Evolutionary conservation across 805 yeast genomes (phyloP).

Genomic region (Candida ponderosae): DNA sequence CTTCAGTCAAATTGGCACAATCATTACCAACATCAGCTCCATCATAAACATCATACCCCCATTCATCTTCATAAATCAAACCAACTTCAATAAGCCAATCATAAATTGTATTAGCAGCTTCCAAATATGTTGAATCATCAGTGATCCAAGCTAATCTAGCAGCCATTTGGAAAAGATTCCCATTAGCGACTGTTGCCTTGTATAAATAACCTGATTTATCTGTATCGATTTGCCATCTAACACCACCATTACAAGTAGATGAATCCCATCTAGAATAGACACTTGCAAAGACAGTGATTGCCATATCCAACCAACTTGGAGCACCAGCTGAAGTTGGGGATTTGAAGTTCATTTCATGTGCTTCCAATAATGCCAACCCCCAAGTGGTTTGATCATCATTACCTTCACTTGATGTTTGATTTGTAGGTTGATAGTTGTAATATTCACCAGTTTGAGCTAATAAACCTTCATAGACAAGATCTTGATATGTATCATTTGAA

Average conservation of each 20-base stretch:
- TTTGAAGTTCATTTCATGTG: slow-evolving; percentile 51
- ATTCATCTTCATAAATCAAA: slow-evolving; percentile 29
- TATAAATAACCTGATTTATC: slow-evolving; percentile 56
- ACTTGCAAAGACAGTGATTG: slow-evolving; percentile 51
- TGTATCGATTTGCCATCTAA: slow-evolving; percentile 63
- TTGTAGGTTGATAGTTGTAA: slow-evolving; percentile 49
- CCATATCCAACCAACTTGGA: slow-evolving; percentile 47
- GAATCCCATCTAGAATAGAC: slow-evolving; percentile 55
- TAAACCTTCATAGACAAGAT: slow-evolving; percentile 46
- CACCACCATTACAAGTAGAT: slow-evolving; percentile 49
- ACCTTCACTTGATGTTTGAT: slow-evolving; percentile 53
- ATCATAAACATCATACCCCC: slow-evolving; percentile 48
- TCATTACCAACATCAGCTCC: slow-evolving; percentile 54
- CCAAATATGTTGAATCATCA: slow-evolving; percentile 40
- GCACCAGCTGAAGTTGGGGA: slow-evolving; percentile 32
- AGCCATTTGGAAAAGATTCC: slow-evolving; percentile 53
- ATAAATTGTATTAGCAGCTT: slow-evolving; percentile 46
- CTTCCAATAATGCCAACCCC: slow-evolving; percentile 57
- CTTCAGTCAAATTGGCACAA: slow-evolving; percentile 50
- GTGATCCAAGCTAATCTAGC: slow-evolving; percentile 57
- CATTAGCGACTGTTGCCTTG: slow-evolving; percentile 60
- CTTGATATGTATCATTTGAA: slow-evolving; percentile 56
- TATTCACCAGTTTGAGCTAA: slow-evolving; percentile 33
- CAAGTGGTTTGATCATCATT: slow-evolving; percentile 69
- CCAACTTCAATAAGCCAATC: slow-evolving; percentile 49